Evolutionary conservation across 179 eudicot genomes (phyloP).

Genomic region (Beta corolliflora): DNA sequence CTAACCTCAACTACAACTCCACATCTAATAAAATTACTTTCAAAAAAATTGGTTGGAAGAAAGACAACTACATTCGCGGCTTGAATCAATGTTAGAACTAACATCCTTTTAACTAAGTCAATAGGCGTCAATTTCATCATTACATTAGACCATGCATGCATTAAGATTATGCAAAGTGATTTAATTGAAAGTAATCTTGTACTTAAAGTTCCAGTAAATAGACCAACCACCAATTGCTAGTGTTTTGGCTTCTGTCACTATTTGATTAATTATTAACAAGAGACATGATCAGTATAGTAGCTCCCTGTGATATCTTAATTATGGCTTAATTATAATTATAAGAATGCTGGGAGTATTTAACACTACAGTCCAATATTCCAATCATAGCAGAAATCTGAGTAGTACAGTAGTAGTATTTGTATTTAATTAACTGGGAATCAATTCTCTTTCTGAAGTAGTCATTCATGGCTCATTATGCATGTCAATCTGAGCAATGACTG

Average conservation of each 20-base stretch:
- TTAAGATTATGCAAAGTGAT: neutral
- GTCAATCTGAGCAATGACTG: neutral
- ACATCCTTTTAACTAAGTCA: neutral
- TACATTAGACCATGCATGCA: neutral
- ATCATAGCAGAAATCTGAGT: neutral
- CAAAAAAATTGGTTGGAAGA: too few relatives aligned
- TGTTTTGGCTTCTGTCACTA: constrained; percentile 2
- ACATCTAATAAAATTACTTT: too few relatives aligned
- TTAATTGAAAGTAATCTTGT: neutral
- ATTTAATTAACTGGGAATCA: neutral
- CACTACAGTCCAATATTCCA: neutral
- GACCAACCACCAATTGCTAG: constrained; percentile 1
- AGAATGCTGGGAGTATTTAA: too few relatives aligned
- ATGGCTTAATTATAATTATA: too few relatives aligned
- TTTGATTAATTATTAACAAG: neutral
- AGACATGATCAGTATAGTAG: neutral
- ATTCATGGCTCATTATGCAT: constrained; percentile 6
- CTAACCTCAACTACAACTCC: too few relatives aligned
- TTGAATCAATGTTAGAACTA: neutral
- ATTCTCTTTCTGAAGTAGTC: neutral
- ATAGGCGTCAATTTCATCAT: neutral
- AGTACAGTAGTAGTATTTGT: too few relatives aligned
- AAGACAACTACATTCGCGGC: too few relatives aligned
- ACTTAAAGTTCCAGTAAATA: neutral
- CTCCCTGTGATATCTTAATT: too few relatives aligned